Evolutionary conservation across 768 basidiomycete genomes (phyloP), one percentile per base, ranked within the genome.

Genomic region (Clavulina sp.): DNA sequence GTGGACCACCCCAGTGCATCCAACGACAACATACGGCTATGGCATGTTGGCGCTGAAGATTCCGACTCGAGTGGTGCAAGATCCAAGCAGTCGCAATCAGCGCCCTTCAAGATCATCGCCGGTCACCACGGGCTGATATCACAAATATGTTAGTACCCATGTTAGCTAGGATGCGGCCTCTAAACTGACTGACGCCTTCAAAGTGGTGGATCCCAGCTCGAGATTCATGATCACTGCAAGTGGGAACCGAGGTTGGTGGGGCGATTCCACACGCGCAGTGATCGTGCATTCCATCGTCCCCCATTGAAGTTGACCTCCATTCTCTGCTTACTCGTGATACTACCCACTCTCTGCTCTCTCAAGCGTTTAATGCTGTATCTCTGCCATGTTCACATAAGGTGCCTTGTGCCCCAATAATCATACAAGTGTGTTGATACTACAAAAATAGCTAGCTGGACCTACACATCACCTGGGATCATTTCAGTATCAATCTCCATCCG

Each of bases 101-200:
- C 26, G 13, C 86, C 80, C 51, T 96, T 93, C 72, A 91, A 88
- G 68, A 91, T 96, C 54, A 84, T 96, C 33, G 81, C 89, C 7
- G 93, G 92, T 0, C 93, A 95, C 67, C 87, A 95, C 66, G 93
- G 92, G 5, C 83, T 81, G 59, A 76, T 96, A 3, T 93, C 89
- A 2, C 81, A 88, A 60, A 84, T 97, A 77, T 66, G 93, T 96
- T 68, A 61, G 87, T 76, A 19, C 13, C n/a, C 34, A 36, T 32
- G 4, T 18, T 49, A 18, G 26, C n/a, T n/a, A n/a, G n/a, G n/a
- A 31, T 33, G 19, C 49, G 5, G 21, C 29, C 34, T 32, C 19
- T 31, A 31, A 34, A 23, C 38, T 31, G 34, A 26, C 31, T 40
- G n/a, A 36, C 32, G 34, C 34, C 18, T 50, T 38, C 51, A 33